Percentiles rank a stretch among this genome's conserved stretches.
Conservation (phyloP, 1,139 yeast species). For the Williopsis jadinii region DNA sequence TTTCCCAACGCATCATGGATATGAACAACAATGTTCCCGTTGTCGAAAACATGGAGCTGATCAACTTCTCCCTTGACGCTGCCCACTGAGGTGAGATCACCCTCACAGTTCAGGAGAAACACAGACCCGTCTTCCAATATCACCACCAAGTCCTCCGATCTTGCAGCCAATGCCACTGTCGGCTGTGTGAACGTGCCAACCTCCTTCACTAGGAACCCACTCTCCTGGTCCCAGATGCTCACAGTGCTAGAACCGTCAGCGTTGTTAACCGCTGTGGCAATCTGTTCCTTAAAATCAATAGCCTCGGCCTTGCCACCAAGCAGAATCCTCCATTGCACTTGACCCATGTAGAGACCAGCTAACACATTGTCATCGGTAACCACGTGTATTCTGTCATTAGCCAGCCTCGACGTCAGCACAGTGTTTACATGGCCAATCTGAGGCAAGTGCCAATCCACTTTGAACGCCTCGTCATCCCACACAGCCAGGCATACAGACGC, state of each 20-base stretch:
- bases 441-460: conserved; percentile 29
- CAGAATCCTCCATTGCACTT: conserved; percentile 25
- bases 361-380: conserved; percentile 21
- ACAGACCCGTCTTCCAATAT: conserved; percentile 10
- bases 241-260: conserved; percentile 10
- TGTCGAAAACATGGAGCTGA: conserved; percentile 8
- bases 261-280: conserved; percentile 5
- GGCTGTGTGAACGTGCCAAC: conserved; percentile 7
- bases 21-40: conserved; percentile 13
- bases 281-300: conserved; percentile 2
- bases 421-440: conserved; percentile 24
- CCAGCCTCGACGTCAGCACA: conserved; percentile 12
- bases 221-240: conserved; percentile 14
- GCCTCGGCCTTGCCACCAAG: conserved; percentile 7
- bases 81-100: conserved; percentile 1
- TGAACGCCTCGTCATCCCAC: conserved; percentile 27
- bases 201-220: conserved; percentile 10
- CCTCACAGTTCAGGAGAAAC: conserved; percentile 4
- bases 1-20: conserved; percentile 3
- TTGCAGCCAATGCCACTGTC: conserved; percentile 1
- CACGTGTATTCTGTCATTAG: conserved; percentile 6
- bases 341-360: conserved; percentile 25
- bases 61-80: conserved; percentile 5
- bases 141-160: conserved; percentile 2
- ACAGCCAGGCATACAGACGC: conserved; percentile 9